Base-by-base conservation (phyloP, 257 asterid genomes). In the Primulina eburnea region DNA sequence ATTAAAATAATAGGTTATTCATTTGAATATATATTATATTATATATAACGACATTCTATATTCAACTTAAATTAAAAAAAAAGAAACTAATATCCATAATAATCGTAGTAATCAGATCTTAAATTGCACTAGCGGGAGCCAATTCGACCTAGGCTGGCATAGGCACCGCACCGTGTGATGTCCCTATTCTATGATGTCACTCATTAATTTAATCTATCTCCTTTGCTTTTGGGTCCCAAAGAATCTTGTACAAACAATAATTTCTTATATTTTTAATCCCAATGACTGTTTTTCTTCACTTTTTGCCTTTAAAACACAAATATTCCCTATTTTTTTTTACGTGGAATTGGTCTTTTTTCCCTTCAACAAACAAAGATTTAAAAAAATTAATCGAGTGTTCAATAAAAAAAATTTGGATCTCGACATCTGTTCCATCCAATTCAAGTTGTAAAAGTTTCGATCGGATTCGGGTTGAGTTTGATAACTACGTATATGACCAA, bases 211-310 rank as follows among this genome's bases (percentile, higher is more conserved):
- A 47, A 68, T 73, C 77, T 66, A 64, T 38, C 21, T 28, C 47
- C 33, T 68, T 71, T 79, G 82, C 81, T 53, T 24, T 84, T 82
- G 87, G 87, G 87, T 53, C 82, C 79, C 2, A 0, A 6, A 77
- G 84, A 82, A 77, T 82, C 82, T 80, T 79, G 78, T 64, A 58
- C 30, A 71, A 71, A 34, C 79, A 26, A 55, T 0, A 29, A 10
- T 32, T 66, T 17, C 4, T 65, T 47, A 4, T 10, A 58, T 62
- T 69, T 71, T 74, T 71, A 50, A 47, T 68, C 70, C 24, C 53
- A 17, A 30, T 10, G 43, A 4, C 11, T 37, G 56, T 28, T 11
- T n/a, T 43, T 6, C 21, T 6, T 60, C 52, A 20, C 34, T 65
- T n/a, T 20, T 47, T 66, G 37, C 70, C 58, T 64, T 50, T 3